Percentiles rank a stretch among this genome's conserved stretches.
Evolutionary conservation across 1,139 yeast species (phyloP).

Genomic region (Nakaseomyces kungkrabaensis): DNA sequence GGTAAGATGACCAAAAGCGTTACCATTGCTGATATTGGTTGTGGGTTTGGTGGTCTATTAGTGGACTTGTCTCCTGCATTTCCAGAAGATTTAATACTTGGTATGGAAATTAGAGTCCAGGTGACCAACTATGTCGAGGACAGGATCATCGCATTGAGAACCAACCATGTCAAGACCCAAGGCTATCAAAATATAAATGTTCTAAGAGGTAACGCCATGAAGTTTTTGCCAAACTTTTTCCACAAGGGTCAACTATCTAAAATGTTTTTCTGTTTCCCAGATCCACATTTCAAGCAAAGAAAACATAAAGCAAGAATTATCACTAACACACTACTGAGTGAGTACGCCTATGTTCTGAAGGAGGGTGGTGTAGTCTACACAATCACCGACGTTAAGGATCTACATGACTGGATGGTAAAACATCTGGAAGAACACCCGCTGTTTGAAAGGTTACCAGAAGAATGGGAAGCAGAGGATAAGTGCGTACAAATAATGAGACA

Average conservation of each 20-base stretch:
- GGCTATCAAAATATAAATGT: constrained; percentile 78
- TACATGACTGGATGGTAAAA: constrained; percentile 93
- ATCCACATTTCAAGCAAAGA: constrained; percentile 95
- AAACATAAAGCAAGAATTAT: constrained; percentile 95
- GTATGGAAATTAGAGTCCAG: constrained; percentile 97
- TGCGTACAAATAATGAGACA: constrained; percentile 83
- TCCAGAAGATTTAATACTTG: constrained; percentile 65
- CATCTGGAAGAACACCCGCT: constrained; percentile 87
- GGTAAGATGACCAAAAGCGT: constrained; percentile 46
- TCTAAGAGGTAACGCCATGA: constrained; percentile 93
- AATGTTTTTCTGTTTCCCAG: constrained; percentile 98
- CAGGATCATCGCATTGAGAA: constrained; percentile 76
- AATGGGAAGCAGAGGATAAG: constrained; percentile 70
- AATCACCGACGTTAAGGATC: constrained; percentile 88
- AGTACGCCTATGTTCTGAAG: constrained; percentile 80
- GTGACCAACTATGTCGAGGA: constrained; percentile 97
- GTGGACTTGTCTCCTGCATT: constrained; percentile 70
- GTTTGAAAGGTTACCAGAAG: constrained; percentile 67
- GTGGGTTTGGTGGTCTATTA: constrained; percentile 93
- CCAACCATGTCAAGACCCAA: constrained; percentile 26
- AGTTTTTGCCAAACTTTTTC: constrained; percentile 90
- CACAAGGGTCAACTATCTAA: constrained; percentile 68
- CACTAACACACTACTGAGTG: constrained; percentile 78
- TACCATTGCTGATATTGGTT: constrained; percentile 92
- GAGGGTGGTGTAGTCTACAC: constrained; percentile 89